Base-by-base conservation (phyloP, 2,329 filamentous ascomycete genomes). In the Epichloe baconii region DNA sequence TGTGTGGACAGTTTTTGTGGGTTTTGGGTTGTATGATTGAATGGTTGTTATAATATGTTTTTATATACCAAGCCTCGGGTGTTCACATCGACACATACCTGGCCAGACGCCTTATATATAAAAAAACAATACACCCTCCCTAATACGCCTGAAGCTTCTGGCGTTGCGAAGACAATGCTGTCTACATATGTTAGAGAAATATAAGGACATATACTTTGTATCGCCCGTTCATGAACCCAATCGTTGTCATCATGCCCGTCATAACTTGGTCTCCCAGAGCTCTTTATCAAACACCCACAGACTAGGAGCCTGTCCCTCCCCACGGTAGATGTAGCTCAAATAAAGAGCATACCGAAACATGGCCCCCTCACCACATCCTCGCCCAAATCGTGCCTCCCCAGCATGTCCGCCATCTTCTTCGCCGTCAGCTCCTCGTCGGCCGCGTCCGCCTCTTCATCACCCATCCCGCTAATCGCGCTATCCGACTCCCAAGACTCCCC, bases 331-430 rank as follows among this genome's bases (percentile, higher is more conserved):
- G 36, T 68, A 68, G 52, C 65, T 68, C 48, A 67, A 49, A 45
- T 66, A 67, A 49, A 68, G 52, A 2, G 65, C 61, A 56, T 66
- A 68, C 44, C 65, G 60, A 51, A 68, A 68, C 57, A 67, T 48
- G 3, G 58, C 57, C 37, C 37, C 37, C 59, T 57, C 19, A 68
- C 43, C 12, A 50, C 50, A 1, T 59, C 55, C 48, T 65, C 56
- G 1, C 57, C 53, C 5, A 64, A 31, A 8, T 60, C 58, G 3
- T 54, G 46, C 40, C 58, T 57, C 4, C 54, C 58, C 19, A 64
- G 47, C n/a, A 51, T 50, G 14, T 44, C 49, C 11, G 49, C 46
- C 35, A 58, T 38, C 21, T 47, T 49, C 8, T 46, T 41, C 11
- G 52, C 53, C 53, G 61, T 60, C 52, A 60, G 55, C 37, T 41